Percentiles rank a stretch among this genome's conserved stretches.
Conservation (phyloP, 257 asterid genomes). For the Fraxinus americana region DNA sequence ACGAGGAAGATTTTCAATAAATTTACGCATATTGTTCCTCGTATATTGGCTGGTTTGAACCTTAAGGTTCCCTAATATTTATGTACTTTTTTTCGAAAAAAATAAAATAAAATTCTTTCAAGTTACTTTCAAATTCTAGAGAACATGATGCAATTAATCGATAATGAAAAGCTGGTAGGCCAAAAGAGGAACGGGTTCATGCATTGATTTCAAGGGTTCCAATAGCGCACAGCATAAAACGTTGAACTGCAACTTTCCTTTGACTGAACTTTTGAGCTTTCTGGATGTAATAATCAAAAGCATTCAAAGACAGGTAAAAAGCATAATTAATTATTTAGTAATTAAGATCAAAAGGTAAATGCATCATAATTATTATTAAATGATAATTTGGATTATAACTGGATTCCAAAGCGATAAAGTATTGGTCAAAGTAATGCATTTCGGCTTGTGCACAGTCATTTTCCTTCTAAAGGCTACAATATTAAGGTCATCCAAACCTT, state of each 20-base stretch:
- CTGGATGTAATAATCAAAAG: constrained; percentile 31
- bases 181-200: constrained; percentile 5
- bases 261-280: constrained; percentile 25
- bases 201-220: background rate
- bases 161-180: background rate
- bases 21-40: too few relatives aligned
- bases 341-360: constrained; percentile 24
- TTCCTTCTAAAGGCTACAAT: constrained; percentile 23
- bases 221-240: background rate
- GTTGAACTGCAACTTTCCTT: constrained; percentile 22
- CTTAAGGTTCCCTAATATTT: too few relatives aligned
- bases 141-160: background rate
- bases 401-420: constrained; percentile 26
- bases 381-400: constrained; percentile 22
- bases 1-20: too few relatives aligned
- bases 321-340: constrained; percentile 20
- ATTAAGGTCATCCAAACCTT: background rate
- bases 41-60: too few relatives aligned
- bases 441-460: constrained; percentile 21
- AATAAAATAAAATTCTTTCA: background rate
- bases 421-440: constrained; percentile 31
- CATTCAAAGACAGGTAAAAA: constrained; percentile 37
- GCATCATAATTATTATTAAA: constrained; percentile 17
- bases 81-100: background rate
- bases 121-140: background rate